A percentile compares a stretch with the other conserved stretches of the same genome.
phyloP scores from a whole-genome alignment of 495 filamentous ascomycete species.

The Aspergillus taichungensis region DNA sequence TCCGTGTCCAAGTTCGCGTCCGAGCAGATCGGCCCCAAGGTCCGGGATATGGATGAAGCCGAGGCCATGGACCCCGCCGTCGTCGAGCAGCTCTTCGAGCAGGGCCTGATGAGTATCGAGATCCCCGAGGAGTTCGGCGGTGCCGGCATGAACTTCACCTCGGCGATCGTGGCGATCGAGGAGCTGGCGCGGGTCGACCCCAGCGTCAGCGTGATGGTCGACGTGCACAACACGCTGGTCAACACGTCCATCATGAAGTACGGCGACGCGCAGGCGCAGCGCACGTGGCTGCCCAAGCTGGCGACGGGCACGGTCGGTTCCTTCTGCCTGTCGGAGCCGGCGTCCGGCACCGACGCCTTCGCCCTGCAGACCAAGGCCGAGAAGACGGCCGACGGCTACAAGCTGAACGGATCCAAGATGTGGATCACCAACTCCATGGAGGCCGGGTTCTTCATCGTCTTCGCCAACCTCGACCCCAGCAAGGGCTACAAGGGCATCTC shows the following conservation, averaged over 20 bases:
- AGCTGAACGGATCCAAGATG: constrained; percentile 90
- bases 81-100: constrained; percentile 91
- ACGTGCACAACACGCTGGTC: constrained; percentile 96
- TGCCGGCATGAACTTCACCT: constrained; percentile 96
- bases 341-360: constrained; percentile 91
- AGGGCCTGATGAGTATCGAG: constrained; percentile 95
- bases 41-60: constrained; percentile 95
- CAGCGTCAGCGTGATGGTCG: constrained; percentile 84
- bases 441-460: constrained; percentile 92
- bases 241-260: constrained; percentile 90
- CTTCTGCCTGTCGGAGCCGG: constrained; percentile 93
- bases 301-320: constrained; percentile 88
- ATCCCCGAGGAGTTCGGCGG: constrained; percentile 96
- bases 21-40: constrained; percentile 82
- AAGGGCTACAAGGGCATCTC: constrained; percentile 94
- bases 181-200: constrained; percentile 93
- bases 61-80: constrained; percentile 85
- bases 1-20: constrained; percentile 83
- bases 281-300: constrained; percentile 77
- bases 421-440: constrained; percentile 99
- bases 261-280: constrained; percentile 63
- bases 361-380: constrained; percentile 82
- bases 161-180: constrained; percentile 93
- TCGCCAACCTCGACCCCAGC: constrained; percentile 83
- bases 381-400: constrained; percentile 69